A percentile compares a stretch with the other conserved stretches of the same genome.
Conservation (phyloP, 352 stramenopile genomes). For the Peronosclerospora sorghi region DNA sequence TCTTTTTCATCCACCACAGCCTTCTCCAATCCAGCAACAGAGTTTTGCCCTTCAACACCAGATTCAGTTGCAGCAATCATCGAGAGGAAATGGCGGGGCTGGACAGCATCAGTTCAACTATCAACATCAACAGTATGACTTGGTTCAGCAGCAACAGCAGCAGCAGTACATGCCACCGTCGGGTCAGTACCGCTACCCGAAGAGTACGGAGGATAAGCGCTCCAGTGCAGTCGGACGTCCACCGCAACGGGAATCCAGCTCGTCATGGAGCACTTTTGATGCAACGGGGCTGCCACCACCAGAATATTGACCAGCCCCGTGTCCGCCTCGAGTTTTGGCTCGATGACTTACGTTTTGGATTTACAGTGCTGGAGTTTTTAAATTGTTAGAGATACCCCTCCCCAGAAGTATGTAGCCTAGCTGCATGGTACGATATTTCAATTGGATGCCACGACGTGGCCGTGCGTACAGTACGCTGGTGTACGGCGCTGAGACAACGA, state of each 20-base stretch:
- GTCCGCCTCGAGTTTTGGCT: too few species aligned
- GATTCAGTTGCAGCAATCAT: constrained; percentile 23
- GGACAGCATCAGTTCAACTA: constrained; percentile 18
- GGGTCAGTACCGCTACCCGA: constrained; percentile 54
- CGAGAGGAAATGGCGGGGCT: constrained; percentile 8
- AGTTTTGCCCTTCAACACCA: constrained; percentile 31
- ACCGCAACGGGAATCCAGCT: constrained; percentile 38
- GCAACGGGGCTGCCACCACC: constrained; percentile 24
- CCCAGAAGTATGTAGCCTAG: constrained; percentile 20
- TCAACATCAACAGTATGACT: constrained; percentile 30
- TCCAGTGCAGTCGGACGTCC: constrained; percentile 20
- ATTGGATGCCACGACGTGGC: constrained; percentile 22
- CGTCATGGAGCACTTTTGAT: constrained; percentile 47
- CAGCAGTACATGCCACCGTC: constrained; percentile 22
- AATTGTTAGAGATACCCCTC: constrained; percentile 27
- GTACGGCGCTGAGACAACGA: constrained; percentile 14
- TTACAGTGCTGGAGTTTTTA: constrained; percentile 31
- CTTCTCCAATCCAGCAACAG: constrained; percentile 20
- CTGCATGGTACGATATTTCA: constrained; percentile 34
- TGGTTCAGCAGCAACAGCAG: constrained; percentile 20
- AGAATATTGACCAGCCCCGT: constrained; percentile 24
- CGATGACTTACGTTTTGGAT: constrained; percentile 31
- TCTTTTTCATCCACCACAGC: constrained; percentile 19
- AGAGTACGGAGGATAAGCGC: constrained; percentile 50
- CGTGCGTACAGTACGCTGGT: constrained; percentile 5